These are phyloP conservation scores for Boletus rubescentipes DNA, from an alignment of 768 basidiomycete genomes.

Conservation along the genomic window DNA sequence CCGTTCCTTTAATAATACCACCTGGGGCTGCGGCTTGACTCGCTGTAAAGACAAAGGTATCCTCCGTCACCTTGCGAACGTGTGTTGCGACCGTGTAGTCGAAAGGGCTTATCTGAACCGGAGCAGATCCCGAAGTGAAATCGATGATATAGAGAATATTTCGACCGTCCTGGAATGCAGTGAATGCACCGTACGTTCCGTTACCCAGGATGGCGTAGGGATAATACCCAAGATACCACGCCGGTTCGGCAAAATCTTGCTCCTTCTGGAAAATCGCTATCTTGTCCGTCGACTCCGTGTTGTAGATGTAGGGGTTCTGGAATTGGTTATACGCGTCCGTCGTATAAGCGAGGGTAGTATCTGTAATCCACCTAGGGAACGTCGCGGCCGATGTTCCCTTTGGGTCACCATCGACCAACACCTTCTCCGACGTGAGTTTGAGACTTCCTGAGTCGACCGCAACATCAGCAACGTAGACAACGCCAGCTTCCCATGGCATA, in stretches of 20 bases:
- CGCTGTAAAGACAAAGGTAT: slow-evolving; percentile 15
- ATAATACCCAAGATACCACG: slow-evolving; percentile 18
- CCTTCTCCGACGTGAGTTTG: slow-evolving; percentile 33
- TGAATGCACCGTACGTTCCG: slow-evolving; percentile 27
- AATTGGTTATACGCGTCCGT: slow-evolving; percentile 57
- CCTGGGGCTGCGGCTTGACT: background rate
- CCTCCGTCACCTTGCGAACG: background rate
- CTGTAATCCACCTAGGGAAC: slow-evolving; percentile 38
- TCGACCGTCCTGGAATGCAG: slow-evolving; percentile 29
- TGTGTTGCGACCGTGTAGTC: slow-evolving; percentile 14
- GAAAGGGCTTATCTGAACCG: background rate
- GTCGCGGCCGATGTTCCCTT: slow-evolving; percentile 37
- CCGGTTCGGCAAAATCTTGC: slow-evolving; percentile 26
- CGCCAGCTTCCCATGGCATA: slow-evolving; percentile 66
- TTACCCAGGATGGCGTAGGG: slow-evolving; percentile 24
- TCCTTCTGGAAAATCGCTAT: slow-evolving; percentile 16
- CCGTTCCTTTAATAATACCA: slow-evolving; percentile 7
- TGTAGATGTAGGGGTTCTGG: slow-evolving; percentile 44
- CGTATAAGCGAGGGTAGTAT: slow-evolving; percentile 56
- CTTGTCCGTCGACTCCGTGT: slow-evolving; percentile 32
- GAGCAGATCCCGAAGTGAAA: slow-evolving; percentile 8
- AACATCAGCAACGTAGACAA: slow-evolving; percentile 51
- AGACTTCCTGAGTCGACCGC: background rate
- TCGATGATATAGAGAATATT: slow-evolving; percentile 35
- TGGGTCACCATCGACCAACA: slow-evolving; percentile 45